phyloP scores from a whole-genome alignment of 768 basidiomycete genomes.

The Russula abietina region DNA sequence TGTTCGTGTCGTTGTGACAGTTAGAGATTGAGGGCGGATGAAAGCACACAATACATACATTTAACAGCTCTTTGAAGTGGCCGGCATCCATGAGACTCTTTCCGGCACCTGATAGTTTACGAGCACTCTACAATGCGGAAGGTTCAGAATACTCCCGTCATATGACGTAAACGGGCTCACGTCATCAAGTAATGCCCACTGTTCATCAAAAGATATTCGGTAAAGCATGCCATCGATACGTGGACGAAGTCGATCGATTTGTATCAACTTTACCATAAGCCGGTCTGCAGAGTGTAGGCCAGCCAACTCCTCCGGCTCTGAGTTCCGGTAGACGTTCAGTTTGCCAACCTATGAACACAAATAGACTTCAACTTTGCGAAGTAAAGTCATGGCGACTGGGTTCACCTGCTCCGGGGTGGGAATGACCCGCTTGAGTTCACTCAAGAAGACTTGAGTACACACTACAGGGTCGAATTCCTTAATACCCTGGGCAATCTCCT shows the following conservation, averaged over 20 bases:
- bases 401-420: slow-evolving; percentile 86
- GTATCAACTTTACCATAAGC: slow-evolving; percentile 94
- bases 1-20: slow-evolving; percentile 24
- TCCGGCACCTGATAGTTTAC: slow-evolving; percentile 77
- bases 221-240: slow-evolving; percentile 97
- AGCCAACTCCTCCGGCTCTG: slow-evolving; percentile 80
- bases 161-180: slow-evolving; percentile 37
- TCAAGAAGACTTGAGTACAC: slow-evolving; percentile 84
- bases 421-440: slow-evolving; percentile 79
- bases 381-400: neutral
- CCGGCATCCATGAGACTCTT: slow-evolving; percentile 73
- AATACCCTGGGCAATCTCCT: slow-evolving; percentile 79
- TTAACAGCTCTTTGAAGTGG: slow-evolving; percentile 84
- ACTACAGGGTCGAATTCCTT: slow-evolving; percentile 81
- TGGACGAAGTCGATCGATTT: slow-evolving; percentile 81
- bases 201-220: slow-evolving; percentile 81
- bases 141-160: slow-evolving; percentile 13
- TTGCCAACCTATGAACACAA: slow-evolving; percentile 60
- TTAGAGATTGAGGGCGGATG: slow-evolving; percentile 23
- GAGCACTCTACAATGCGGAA: slow-evolving; percentile 52
- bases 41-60: slow-evolving; percentile 40
- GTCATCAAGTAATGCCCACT: slow-evolving; percentile 74
- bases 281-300: slow-evolving; percentile 92
- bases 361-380: neutral
- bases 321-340: slow-evolving; percentile 81